Base-by-base conservation (phyloP, 148 eudicot genomes). In the Beta vulgaris region DNA sequence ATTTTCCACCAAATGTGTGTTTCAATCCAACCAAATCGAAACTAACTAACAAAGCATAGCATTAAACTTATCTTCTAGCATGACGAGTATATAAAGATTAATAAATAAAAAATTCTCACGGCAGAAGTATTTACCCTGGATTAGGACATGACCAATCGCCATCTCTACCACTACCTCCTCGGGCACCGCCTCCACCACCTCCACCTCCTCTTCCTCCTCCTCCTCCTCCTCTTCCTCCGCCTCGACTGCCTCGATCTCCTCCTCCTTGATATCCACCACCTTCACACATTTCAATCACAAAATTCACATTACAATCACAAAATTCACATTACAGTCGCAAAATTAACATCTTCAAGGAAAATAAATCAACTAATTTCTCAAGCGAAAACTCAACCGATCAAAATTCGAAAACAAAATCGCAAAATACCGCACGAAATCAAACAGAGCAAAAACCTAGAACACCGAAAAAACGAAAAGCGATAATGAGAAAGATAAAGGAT, bases 91-190 rank as follows among this genome's bases (percentile, higher is more conserved):
- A 8, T 32, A 9, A 23, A 32, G 9, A 32, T 15, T 48, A 29
- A 9, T 36, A 16, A 40, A 11, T 3, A 71, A 32, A 36, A 26
- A 23, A 51, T 23, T 19, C 23, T 34, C 11, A 57, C 34, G 53
- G 26, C 49, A 5, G 40, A 42, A 40, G 13, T 3, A 78, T 6
- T 63, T 87, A 94, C 99, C 97, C 82, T 31, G 92, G 84, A 72
- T 91, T 87, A 64, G 99, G 97, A 78, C 99, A 95, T 26, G 85
- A 87, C 99, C 99, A 92, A 55, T 95, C 99, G 14, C 99, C 99
- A 55, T 92, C 99, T 80, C 90, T 83, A 25, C 91, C 93, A 71
- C 92, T 81, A 34, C 96, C 92, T 35, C 94, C 95, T 28, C 91
- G 89, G 15, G 89, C 86, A 14, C 89, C 86, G 21, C 88, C 87